phyloP scores from a whole-genome alignment of 2,329 filamentous ascomycete genomes.

The Sodiomyces alkalinus region DNA sequence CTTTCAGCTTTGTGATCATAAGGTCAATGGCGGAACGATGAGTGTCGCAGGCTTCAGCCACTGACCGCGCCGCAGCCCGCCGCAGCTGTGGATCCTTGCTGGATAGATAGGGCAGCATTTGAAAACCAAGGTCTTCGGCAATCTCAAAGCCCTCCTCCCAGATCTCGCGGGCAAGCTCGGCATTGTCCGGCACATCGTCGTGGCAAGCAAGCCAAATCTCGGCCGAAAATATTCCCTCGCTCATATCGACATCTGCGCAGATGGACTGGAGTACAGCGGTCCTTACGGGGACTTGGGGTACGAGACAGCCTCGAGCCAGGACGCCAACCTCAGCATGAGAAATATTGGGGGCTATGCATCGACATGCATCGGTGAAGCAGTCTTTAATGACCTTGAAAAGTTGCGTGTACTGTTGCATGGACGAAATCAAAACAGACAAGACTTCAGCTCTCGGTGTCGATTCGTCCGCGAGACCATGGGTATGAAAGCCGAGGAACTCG shows the following conservation, averaged over 20 bases:
- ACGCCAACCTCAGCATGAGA: slow-evolving; percentile 54
- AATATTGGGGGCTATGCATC: slow-evolving; percentile 74
- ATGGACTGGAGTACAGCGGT: slow-evolving; percentile 80
- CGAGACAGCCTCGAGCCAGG: slow-evolving; percentile 65
- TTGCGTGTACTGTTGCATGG: slow-evolving; percentile 80
- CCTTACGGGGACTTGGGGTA: slow-evolving; percentile 65
- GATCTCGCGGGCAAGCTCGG: slow-evolving; percentile 67
- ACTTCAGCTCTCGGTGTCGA: slow-evolving; percentile 64
- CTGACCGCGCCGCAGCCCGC: slow-evolving; percentile 64
- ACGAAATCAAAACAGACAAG: slow-evolving; percentile 53
- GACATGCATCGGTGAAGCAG: slow-evolving; percentile 72
- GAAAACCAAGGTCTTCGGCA: slow-evolving; percentile 45
- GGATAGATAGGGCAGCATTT: slow-evolving; percentile 64
- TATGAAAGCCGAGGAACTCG: slow-evolving; percentile 82
- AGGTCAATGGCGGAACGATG: slow-evolving; percentile 44
- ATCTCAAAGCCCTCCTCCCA: slow-evolving; percentile 83
- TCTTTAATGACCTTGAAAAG: slow-evolving; percentile 95
- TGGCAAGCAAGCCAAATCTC: slow-evolving; percentile 91
- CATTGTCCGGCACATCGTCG: slow-evolving; percentile 79
- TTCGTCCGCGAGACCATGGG: slow-evolving; percentile 59
- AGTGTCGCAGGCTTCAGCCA: slow-evolving; percentile 56
- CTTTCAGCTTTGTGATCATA: slow-evolving; percentile 50
- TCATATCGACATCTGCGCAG: slow-evolving; percentile 82
- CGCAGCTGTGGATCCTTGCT: slow-evolving; percentile 70
- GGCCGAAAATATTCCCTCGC: slow-evolving; percentile 69